Evolutionary conservation across 2,329 filamentous ascomycete species (phyloP), one percentile per base, ranked within the genome.

Genomic region (Amesomyces nigricolor): DNA sequence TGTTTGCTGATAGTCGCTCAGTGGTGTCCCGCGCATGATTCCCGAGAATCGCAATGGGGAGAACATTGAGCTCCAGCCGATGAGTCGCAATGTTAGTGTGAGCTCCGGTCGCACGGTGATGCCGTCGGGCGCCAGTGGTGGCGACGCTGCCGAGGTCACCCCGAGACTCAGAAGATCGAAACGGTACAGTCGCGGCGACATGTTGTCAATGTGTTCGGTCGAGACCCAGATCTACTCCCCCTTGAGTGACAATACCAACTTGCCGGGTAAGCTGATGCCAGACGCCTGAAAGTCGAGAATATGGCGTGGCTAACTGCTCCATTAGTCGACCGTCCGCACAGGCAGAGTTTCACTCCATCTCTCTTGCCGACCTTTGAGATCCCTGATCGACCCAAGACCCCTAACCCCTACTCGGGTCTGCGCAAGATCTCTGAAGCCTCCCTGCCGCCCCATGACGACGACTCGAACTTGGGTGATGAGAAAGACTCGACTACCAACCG

Each of bases 381-480:
- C 13, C 26, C 9, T 7, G 49, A 53, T 17, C 52, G 58, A 17
- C 56, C 58, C 8, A 51, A 47, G 26, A 60, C 50, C 1, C 58
- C 56, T 1, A 58, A 56, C 3, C 58, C 53, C 3, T 58, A 56
- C 11, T 58, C 58, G 7, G 14, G 38, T 5, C 42, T 53, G 30
- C 42, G 45, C 5, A 60, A 58, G 40, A 46, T 55, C 6, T 59
- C 55, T 4, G 58, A 56, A n/a, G 14, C 17, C 1, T 32, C 47
- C 9, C 51, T 39, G 35, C 59, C 77, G 73, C 72, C 65, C 72
- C 38, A 68, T 66, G 54, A 10, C 1, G 40, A 13, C 1, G 26
- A 22, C 2, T 32, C 14, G 13, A 22, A 5, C 26, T n/a, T 13
- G 19, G 10, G 13, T 4, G 13, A 38, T 4, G 40, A 43, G 9